A percentile compares a stretch with the other conserved stretches of the same genome.
phyloP scores from a whole-genome alignment of 495 filamentous ascomycete species.

The Penicillium maclennaniae region DNA sequence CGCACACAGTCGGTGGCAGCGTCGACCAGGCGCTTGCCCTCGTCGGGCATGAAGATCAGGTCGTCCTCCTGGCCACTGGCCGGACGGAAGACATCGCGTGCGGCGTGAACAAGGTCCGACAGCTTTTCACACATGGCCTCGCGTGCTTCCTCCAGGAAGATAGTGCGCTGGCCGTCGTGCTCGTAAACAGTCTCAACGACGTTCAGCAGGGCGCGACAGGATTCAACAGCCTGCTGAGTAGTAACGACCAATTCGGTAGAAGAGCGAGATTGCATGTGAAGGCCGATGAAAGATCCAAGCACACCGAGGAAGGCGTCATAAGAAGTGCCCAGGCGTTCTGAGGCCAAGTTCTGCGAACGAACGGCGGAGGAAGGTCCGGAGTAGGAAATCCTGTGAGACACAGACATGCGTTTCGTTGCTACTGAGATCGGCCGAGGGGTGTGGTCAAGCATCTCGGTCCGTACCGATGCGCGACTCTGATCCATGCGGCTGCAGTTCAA shows the following conservation, averaged over 20 bases:
- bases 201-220: conserved; percentile 70
- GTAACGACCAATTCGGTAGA: conserved; percentile 73
- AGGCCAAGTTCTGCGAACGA: conserved; percentile 53
- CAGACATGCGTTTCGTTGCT: conserved; percentile 47
- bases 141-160: conserved; percentile 62
- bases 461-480: conserved; percentile 36
- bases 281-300: conserved; percentile 86
- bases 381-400: conserved; percentile 56
- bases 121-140: conserved; percentile 78
- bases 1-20: conserved; percentile 89
- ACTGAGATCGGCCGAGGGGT: conserved; percentile 33
- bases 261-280: conserved; percentile 85
- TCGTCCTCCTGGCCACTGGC: conserved; percentile 62
- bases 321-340: conserved; percentile 63
- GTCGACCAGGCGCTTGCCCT: conserved; percentile 69
- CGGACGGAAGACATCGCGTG: conserved; percentile 69
- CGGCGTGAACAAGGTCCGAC: conserved; percentile 71
- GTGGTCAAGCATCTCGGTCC: conserved; percentile 33
- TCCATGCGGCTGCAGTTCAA: conserved; percentile 37
- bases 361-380: conserved; percentile 40
- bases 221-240: conserved; percentile 73
- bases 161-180: conserved; percentile 64
- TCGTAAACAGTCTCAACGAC: conserved; percentile 82
- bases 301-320: conserved; percentile 87
- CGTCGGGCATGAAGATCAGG: conserved; percentile 71